Percentiles rank a stretch among this genome's conserved stretches.
Evolutionary conservation across 177 flowering plant genomes (phyloP).

Genomic region (Vitis hybrid): DNA sequence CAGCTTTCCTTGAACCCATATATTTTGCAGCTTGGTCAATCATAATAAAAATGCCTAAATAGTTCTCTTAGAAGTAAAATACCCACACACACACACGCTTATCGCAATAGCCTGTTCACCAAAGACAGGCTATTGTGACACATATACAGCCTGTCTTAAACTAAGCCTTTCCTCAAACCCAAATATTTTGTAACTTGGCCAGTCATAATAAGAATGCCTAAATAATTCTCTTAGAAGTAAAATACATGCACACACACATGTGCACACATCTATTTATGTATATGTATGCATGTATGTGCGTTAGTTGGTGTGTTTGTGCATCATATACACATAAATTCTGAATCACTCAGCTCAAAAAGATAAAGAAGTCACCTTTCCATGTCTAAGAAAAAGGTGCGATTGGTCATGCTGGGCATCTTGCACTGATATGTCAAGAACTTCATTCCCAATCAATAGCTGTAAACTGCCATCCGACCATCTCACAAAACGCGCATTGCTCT

Average conservation of each 20-base stretch:
- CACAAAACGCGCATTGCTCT: conserved; percentile 99
- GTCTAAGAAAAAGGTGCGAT: conserved; percentile 89
- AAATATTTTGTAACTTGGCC: neutral
- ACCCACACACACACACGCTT: too few relatives aligned
- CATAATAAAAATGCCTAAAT: neutral
- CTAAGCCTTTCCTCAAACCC: neutral
- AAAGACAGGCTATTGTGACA: too few relatives aligned
- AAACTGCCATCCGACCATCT: conserved; percentile 98
- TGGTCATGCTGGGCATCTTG: conserved; percentile 97
- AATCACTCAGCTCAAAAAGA: neutral
- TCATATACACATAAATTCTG: too few relatives aligned
- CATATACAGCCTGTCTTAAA: too few relatives aligned
- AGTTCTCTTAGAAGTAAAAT: neutral
- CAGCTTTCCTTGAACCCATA: neutral
- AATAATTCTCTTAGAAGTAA: neutral
- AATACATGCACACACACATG: too few relatives aligned
- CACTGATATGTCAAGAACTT: conserved; percentile 92
- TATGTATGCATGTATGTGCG: neutral
- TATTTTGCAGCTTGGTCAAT: neutral
- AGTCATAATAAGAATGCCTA: neutral
- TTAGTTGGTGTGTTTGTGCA: neutral
- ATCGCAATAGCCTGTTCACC: too few relatives aligned
- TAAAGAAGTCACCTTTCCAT: conserved; percentile 65
- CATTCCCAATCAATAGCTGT: conserved; percentile 90
- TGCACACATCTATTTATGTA: neutral